Base-by-base conservation (phyloP, 1,284 basidiomycete genomes). In the Marasmius tenuissimus region DNA sequence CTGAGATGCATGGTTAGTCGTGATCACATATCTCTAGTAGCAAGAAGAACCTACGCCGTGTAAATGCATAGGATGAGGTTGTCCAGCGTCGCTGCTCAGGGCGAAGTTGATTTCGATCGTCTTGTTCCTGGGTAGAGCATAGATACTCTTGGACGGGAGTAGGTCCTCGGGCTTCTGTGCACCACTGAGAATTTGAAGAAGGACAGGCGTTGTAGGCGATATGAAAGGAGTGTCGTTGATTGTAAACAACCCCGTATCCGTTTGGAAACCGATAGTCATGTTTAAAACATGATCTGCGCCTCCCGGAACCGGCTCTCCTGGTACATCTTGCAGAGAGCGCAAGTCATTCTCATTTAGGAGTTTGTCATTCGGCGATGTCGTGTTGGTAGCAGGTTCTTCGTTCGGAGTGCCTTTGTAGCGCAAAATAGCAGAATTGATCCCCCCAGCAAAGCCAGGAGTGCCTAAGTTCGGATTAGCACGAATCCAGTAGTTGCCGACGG, bases 161-260 rank as follows among this genome's bases (percentile, higher is more conserved):
- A 27, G 27, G 4, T 27, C 27, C 27, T 27, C 27, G 27, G 27
- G 27, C 27, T 27, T 27, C 27, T 70, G 69, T 10, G 78, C 73
- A 7, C 84, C 83, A 57, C 80, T 83, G 37, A 85, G 68, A 50
- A 86, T 80, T 61, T 85, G 84, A 35, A 86, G 75, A 37, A 85
- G 74, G 0, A 83, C 77, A 0, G 82, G 82, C 0, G 73, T 71
- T 0, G 71, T 73, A 3, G 82, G 83, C 11, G 78, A 69, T 7
- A 57, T 60, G 63, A 73, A 85, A 7, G 68, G 51, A 40, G 64
- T 66, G 12, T 73, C 73, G 53, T 79, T 81, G 47, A 82, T 59
- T 4, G 57, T 70, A 66, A 76, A 81, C n/a, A 61, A 59, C 38
- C 3, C n/a, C 20, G 11, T 18, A 35, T n/a, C n/a, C n/a, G 47